These are phyloP conservation scores for Axilococcus clingmanii DNA, from an alignment of 139 green algal species.

Conservation along the genomic window DNA sequence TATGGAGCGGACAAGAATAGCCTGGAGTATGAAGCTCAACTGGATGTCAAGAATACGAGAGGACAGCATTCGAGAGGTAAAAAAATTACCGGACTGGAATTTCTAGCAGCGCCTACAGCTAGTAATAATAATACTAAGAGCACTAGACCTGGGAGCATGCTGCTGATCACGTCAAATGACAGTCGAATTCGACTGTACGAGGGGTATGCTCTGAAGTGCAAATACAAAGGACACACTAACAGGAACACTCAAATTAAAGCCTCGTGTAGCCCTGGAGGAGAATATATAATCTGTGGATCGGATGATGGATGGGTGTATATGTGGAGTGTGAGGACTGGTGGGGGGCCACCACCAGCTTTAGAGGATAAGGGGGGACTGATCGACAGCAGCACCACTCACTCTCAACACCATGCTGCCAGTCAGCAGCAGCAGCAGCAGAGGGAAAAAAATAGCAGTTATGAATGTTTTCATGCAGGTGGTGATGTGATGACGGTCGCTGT, in stretches of 20 bases:
- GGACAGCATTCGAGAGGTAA: slow-evolving; percentile 41
- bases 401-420: background rate
- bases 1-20: slow-evolving; percentile 31
- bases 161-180: slow-evolving; percentile 85
- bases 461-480: slow-evolving; percentile 48
- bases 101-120: slow-evolving; percentile 26
- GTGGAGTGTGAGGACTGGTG: slow-evolving; percentile 32
- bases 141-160: slow-evolving; percentile 31
- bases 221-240: slow-evolving; percentile 86
- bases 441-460: slow-evolving; percentile 51
- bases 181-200: slow-evolving; percentile 61
- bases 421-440: slow-evolving; percentile 7
- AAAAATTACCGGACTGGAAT: slow-evolving; percentile 75
- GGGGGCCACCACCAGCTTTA: background rate
- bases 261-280: slow-evolving; percentile 15
- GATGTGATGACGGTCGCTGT: slow-evolving; percentile 51
- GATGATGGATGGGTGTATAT: slow-evolving; percentile 73
- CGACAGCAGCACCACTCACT: background rate
- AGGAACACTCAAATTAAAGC: slow-evolving; percentile 54
- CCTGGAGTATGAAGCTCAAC: slow-evolving; percentile 73
- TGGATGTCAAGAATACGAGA: slow-evolving; percentile 55
- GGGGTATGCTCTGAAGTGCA: slow-evolving; percentile 51
- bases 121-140: slow-evolving; percentile 18
- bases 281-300: slow-evolving; percentile 55
- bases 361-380: background rate